Conservation (phyloP, 352 stramenopile genomes). For the Pythium scleroteichum region DNA sequence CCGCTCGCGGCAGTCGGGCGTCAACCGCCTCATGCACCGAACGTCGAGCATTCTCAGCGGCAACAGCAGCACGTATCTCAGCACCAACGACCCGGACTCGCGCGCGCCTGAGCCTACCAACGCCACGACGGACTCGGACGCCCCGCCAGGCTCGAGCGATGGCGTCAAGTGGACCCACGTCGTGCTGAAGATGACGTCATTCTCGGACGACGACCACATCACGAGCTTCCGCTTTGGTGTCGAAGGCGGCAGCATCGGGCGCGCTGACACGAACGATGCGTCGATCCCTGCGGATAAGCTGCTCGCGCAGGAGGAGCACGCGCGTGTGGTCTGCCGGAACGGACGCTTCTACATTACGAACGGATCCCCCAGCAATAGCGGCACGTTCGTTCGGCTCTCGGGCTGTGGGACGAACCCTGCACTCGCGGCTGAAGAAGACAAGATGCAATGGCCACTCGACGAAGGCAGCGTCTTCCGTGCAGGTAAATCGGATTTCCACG, state of each 20-base stretch:
- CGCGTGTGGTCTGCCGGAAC: slow-evolving; percentile 50
- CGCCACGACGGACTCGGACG: neutral
- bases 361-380: slow-evolving; percentile 42
- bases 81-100: slow-evolving; percentile 6
- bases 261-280: slow-evolving; percentile 50
- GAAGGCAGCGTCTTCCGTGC: slow-evolving; percentile 65
- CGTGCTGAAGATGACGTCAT: slow-evolving; percentile 85
- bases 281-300: slow-evolving; percentile 79
- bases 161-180: slow-evolving; percentile 60
- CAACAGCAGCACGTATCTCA: slow-evolving; percentile 10
- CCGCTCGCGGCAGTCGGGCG: slow-evolving; percentile 56
- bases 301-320: slow-evolving; percentile 51
- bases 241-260: slow-evolving; percentile 54
- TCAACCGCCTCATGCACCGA: slow-evolving; percentile 58
- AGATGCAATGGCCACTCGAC: slow-evolving; percentile 82
- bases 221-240: slow-evolving; percentile 74
- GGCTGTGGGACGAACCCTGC: slow-evolving; percentile 25
- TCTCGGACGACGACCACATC: slow-evolving; percentile 69
- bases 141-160: neutral
- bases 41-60: slow-evolving; percentile 37
- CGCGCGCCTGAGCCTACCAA: neutral
- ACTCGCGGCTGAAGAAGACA: slow-evolving; percentile 46
- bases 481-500: slow-evolving; percentile 80
- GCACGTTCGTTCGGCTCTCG: slow-evolving; percentile 70
- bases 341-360: slow-evolving; percentile 72